Conservation (phyloP, 306 rosid species). For the Gastrolobium villosum region DNA sequence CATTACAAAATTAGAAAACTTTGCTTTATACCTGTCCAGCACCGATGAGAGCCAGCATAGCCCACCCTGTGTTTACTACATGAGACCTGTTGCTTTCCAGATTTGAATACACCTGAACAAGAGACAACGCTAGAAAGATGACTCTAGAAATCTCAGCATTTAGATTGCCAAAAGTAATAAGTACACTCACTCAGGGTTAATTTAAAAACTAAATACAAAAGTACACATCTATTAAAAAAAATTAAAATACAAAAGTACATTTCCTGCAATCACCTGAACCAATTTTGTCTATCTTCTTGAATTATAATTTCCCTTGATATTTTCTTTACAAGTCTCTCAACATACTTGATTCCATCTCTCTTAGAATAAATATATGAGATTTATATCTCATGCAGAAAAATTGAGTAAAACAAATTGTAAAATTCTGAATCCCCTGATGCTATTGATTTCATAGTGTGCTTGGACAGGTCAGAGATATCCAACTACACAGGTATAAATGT, state of each 20-base stretch:
- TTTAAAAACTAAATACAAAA: slow-evolving; percentile 37
- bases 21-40: slow-evolving; percentile 77
- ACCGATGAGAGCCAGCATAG: slow-evolving; percentile 76
- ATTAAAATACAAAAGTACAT: slow-evolving; percentile 1
- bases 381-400: slow-evolving; percentile 1
- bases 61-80: slow-evolving; percentile 87
- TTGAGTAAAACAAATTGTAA: neutral
- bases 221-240: neutral
- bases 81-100: slow-evolving; percentile 71
- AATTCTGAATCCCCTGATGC: slow-evolving; percentile 16
- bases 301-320: slow-evolving; percentile 31
- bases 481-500: neutral
- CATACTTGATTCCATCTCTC: slow-evolving; percentile 10
- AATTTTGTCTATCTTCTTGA: slow-evolving; percentile 32
- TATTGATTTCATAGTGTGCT: neutral
- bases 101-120: slow-evolving; percentile 75
- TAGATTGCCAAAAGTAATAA: slow-evolving; percentile 27
- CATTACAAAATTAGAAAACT: slow-evolving; percentile 33
- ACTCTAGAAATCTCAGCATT: slow-evolving; percentile 37
- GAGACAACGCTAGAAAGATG: slow-evolving; percentile 28
- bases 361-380: neutral
- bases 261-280: slow-evolving; percentile 20
- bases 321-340: neutral
- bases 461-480: neutral
- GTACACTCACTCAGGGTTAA: slow-evolving; percentile 23